These are phyloP conservation scores for Aleurites moluccanus DNA, from an alignment of 441 rosid genomes.

Conservation along the genomic window DNA sequence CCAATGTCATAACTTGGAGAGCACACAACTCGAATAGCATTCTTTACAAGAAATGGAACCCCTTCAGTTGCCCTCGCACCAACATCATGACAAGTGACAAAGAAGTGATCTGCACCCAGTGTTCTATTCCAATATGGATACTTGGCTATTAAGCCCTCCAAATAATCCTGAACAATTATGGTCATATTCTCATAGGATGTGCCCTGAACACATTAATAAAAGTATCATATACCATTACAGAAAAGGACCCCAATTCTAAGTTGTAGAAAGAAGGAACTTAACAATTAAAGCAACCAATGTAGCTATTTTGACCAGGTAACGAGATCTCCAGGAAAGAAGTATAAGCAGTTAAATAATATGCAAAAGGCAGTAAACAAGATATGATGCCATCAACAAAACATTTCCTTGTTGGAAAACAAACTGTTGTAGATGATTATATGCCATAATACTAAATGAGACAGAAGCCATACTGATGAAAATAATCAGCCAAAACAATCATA, in stretches of 20 bases:
- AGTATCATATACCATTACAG: slow-evolving; percentile 20
- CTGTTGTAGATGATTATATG: background rate
- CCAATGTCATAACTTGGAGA: slow-evolving; percentile 94
- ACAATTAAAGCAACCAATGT: slow-evolving; percentile 7
- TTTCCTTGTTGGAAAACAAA: background rate
- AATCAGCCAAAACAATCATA: too few relatives aligned
- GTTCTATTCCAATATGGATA: slow-evolving; percentile 97
- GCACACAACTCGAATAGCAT: slow-evolving; percentile 88
- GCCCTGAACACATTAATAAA: slow-evolving; percentile 48
- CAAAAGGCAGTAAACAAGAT: background rate
- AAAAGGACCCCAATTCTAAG: background rate
- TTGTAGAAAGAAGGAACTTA: background rate
- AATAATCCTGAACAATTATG: slow-evolving; percentile 66
- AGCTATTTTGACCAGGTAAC: background rate
- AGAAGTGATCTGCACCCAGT: slow-evolving; percentile 95
- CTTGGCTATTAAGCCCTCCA: slow-evolving; percentile 65
- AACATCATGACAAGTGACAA: slow-evolving; percentile 95
- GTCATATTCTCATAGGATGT: slow-evolving; percentile 96
- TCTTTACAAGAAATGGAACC: slow-evolving; percentile 71
- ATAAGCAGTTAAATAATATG: background rate
- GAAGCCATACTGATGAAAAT: background rate
- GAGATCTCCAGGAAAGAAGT: too few relatives aligned
- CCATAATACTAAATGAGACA: background rate
- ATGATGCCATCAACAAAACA: background rate
- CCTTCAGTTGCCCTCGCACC: slow-evolving; percentile 96